A percentile compares a stretch with the other conserved stretches of the same genome.
phyloP scores from a whole-genome alignment of 495 filamentous ascomycete genomes.

The Penicillium nucicola region DNA sequence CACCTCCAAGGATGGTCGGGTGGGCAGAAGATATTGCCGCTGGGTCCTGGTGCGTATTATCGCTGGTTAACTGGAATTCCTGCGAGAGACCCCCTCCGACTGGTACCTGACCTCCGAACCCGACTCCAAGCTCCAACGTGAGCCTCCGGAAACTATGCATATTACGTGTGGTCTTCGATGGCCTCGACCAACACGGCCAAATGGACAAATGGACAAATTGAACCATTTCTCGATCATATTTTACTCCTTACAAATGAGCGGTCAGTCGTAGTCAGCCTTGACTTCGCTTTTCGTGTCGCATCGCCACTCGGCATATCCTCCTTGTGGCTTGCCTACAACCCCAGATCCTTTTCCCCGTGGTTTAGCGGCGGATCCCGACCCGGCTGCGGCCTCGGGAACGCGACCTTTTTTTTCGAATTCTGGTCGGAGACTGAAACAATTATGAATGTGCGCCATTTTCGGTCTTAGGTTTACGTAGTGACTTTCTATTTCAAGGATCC shows the following conservation, averaged over 20 bases:
- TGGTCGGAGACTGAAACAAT: background rate
- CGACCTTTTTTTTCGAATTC: slow-evolving; percentile 2
- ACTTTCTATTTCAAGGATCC: slow-evolving; percentile 4
- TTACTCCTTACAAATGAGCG: background rate
- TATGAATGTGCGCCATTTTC: slow-evolving; percentile 20
- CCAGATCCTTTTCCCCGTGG: slow-evolving; percentile 25
- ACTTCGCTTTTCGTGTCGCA: background rate
- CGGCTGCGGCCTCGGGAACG: slow-evolving; percentile 21
- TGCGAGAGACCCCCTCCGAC: slow-evolving; percentile 14
- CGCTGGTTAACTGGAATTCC: slow-evolving; percentile 8
- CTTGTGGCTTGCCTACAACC: slow-evolving; percentile 11
- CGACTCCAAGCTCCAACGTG: background rate
- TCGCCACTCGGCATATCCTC: slow-evolving; percentile 1
- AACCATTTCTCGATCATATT: no score
- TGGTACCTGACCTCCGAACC: slow-evolving; percentile 2
- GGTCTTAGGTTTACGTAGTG: slow-evolving; percentile 20
- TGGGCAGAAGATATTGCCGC: slow-evolving; percentile 44
- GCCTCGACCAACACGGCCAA: no score
- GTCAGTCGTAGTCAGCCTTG: background rate
- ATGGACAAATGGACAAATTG: no score
- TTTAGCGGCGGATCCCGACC: slow-evolving; percentile 30
- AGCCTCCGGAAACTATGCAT: slow-evolving; percentile 2
- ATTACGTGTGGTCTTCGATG: slow-evolving; percentile 1
- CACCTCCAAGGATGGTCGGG: slow-evolving; percentile 18
- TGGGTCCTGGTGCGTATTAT: slow-evolving; percentile 14